Evolutionary conservation across 257 asterid species (phyloP).

Genomic region (Fraxinus americana): DNA sequence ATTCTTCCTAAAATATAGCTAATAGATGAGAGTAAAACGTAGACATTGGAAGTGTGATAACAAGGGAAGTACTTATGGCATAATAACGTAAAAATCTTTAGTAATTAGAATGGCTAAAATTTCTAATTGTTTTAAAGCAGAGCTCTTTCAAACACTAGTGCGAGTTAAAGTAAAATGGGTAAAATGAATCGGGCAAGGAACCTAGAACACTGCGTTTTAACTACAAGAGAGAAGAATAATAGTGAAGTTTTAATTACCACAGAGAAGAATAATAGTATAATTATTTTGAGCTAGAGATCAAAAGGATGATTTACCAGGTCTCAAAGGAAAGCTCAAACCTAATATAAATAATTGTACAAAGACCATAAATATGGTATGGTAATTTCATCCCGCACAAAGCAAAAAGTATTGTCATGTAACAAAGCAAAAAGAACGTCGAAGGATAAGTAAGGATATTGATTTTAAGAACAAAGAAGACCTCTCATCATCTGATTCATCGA

Average conservation of each 20-base stretch:
- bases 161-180: not conserved
- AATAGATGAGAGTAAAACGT: not conserved
- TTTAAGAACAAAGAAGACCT: constrained; percentile 44
- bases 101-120: not conserved
- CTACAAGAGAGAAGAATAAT: not conserved
- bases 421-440: not conserved
- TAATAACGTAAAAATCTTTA: not conserved
- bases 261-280: no score
- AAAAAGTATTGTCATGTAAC: not conserved
- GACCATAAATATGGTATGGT: not conserved
- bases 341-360: constrained; percentile 8
- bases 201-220: constrained; percentile 10
- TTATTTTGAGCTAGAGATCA: constrained; percentile 8
- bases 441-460: constrained; percentile 1
- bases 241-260: not conserved
- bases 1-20: not conserved
- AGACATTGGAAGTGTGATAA: not conserved
- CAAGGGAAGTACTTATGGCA: not conserved
- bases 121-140: not conserved
- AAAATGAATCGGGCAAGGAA: not conserved
- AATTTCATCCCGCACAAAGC: not conserved
- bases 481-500: constrained; percentile 79
- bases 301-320: constrained; percentile 8
- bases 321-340: constrained; percentile 14
- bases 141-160: not conserved